Conservation (phyloP, 495 filamentous ascomycete genomes). For the Amphirosellinia nigrospora region DNA sequence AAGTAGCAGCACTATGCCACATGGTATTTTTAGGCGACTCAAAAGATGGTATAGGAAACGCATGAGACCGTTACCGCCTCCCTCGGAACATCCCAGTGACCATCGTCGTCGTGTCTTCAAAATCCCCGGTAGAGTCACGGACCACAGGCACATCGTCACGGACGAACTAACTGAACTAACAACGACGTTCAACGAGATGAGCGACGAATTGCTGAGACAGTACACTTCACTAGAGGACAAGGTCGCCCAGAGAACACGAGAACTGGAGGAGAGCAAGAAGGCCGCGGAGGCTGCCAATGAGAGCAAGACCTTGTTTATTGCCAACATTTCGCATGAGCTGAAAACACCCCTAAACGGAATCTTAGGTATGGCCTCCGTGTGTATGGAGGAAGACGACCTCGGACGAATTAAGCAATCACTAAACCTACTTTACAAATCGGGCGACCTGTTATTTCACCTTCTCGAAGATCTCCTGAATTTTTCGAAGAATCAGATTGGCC, state of each 20-base stretch:
- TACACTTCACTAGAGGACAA: conserved; percentile 84
- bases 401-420: conserved; percentile 77
- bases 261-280: conserved; percentile 87
- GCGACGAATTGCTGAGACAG: conserved; percentile 84
- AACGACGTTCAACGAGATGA: conserved; percentile 90
- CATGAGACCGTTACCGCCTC: conserved; percentile 38
- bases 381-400: conserved; percentile 86
- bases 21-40: conserved; percentile 45
- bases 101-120: conserved; percentile 67
- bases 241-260: conserved; percentile 78
- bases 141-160: conserved; percentile 74
- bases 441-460: conserved; percentile 83
- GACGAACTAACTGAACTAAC: conserved; percentile 91
- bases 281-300: conserved; percentile 91
- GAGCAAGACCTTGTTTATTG: conserved; percentile 94
- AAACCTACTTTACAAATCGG: conserved; percentile 87
- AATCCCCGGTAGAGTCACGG: conserved; percentile 81
- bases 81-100: conserved; percentile 50
- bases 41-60: conserved; percentile 40
- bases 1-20: conserved; percentile 48
- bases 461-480: conserved; percentile 92
- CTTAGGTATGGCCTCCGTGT: conserved; percentile 89
- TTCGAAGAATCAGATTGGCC: conserved; percentile 91
- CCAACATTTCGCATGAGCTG: conserved; percentile 93
- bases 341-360: conserved; percentile 94